These are phyloP conservation scores for Coemansia sp. DNA, from an alignment of 192 early-diverging fungal species.

Conservation along the genomic window DNA sequence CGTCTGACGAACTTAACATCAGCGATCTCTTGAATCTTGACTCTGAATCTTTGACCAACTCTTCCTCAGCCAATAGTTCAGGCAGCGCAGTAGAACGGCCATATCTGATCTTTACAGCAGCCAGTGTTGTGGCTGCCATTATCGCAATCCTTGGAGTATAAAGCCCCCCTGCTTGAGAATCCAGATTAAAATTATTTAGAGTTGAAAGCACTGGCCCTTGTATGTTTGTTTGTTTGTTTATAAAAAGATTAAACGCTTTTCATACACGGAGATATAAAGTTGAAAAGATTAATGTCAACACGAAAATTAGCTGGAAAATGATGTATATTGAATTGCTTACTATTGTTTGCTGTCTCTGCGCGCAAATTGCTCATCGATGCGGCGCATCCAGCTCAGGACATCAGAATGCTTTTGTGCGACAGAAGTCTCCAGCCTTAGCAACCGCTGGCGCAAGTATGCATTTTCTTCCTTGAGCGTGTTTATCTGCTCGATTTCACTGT, in stretches of 20 bases:
- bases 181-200: background rate
- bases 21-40: background rate
- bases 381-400: slow-evolving; percentile 45
- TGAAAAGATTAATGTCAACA: background rate
- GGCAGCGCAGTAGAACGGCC: background rate
- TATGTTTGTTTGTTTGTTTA: background rate
- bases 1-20: background rate
- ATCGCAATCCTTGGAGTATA: background rate
- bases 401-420: slow-evolving; percentile 46
- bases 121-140: background rate
- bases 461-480: slow-evolving; percentile 44
- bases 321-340: background rate
- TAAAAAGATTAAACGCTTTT: background rate
- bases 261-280: background rate
- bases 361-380: slow-evolving; percentile 33
- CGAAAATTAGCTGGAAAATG: background rate
- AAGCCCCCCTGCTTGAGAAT: background rate
- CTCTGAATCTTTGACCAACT: background rate
- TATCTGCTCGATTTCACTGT: slow-evolving; percentile 27
- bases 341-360: slow-evolving; percentile 9
- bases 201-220: background rate
- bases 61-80: background rate
- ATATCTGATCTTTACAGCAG: background rate
- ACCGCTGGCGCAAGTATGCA: slow-evolving; percentile 23
- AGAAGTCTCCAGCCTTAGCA: slow-evolving; percentile 36